These are phyloP conservation scores for Manihot esculenta DNA, from an alignment of 441 rosid genomes.

Conservation along the genomic window DNA sequence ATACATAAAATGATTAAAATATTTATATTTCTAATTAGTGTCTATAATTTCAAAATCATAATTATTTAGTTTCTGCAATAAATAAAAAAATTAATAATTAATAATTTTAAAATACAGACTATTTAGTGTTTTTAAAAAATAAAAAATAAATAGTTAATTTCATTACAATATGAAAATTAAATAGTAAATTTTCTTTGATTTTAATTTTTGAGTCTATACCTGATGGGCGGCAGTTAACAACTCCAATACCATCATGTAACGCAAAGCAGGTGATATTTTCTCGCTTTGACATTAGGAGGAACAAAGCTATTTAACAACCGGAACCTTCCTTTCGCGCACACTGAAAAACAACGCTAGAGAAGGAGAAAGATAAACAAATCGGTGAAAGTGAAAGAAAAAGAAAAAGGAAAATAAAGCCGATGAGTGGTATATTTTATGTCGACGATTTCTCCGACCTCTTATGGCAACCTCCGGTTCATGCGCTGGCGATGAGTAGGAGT, in stretches of 20 bases:
- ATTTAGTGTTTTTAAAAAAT: no score
- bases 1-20: no score
- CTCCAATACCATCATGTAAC: background rate
- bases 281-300: background rate
- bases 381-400: background rate
- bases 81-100: no score
- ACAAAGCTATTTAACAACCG: background rate
- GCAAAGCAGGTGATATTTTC: background rate
- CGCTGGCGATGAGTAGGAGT: slow-evolving; percentile 38
- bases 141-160: no score
- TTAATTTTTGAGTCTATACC: no score
- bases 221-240: background rate
- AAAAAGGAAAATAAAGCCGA: background rate
- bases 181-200: no score
- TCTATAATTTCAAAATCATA: no score
- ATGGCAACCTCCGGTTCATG: slow-evolving; percentile 44
- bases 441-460: slow-evolving; percentile 78
- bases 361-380: background rate
- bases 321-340: background rate
- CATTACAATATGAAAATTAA: no score
- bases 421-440: slow-evolving; percentile 44
- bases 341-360: background rate
- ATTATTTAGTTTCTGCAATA: no score
- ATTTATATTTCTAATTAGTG: no score
- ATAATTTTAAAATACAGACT: no score